These are phyloP conservation scores for Globisporangium viniferum DNA, from an alignment of 352 stramenopile genomes.

Conservation along the genomic window DNA sequence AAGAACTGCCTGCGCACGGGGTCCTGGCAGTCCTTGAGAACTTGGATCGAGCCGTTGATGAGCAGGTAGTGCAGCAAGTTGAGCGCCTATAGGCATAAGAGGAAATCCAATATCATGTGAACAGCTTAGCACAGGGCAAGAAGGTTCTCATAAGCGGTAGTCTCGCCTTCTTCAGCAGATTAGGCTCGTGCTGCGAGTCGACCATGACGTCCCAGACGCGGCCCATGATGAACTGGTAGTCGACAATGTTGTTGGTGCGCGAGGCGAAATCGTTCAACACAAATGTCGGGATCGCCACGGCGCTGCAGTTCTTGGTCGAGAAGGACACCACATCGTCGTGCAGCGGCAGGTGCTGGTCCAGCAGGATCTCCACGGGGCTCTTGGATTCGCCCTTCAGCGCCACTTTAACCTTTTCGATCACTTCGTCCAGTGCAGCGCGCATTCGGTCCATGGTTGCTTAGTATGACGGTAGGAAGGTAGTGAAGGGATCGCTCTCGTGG, in stretches of 20 bases:
- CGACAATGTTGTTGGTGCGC: constrained; percentile 66
- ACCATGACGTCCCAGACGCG: constrained; percentile 72
- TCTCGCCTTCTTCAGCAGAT: constrained; percentile 51
- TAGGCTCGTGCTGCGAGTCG: constrained; percentile 47
- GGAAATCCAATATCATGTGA: neutral
- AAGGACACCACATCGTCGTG: constrained; percentile 51
- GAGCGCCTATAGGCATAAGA: constrained; percentile 21
- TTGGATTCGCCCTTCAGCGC: constrained; percentile 51
- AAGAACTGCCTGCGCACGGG: constrained; percentile 44
- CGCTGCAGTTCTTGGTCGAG: constrained; percentile 31
- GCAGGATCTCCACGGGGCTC: constrained; percentile 54
- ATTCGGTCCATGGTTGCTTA: constrained; percentile 46
- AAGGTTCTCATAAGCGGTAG: neutral
- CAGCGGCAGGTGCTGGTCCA: constrained; percentile 59
- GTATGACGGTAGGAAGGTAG: neutral
- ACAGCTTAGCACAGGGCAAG: neutral
- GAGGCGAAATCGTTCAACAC: constrained; percentile 62
- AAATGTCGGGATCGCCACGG: constrained; percentile 42
- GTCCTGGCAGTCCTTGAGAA: constrained; percentile 57
- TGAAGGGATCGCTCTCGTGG: neutral
- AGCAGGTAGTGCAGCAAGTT: constrained; percentile 61
- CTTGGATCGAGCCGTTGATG: constrained; percentile 67
- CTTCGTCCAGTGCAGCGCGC: constrained; percentile 50
- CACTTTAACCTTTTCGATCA: constrained; percentile 62
- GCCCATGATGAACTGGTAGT: constrained; percentile 69